Percentiles rank a stretch among this genome's conserved stretches.
These are phyloP conservation scores for Phytophthora capsici DNA, from an alignment of 352 stramenopile species.

Conservation along the genomic window DNA sequence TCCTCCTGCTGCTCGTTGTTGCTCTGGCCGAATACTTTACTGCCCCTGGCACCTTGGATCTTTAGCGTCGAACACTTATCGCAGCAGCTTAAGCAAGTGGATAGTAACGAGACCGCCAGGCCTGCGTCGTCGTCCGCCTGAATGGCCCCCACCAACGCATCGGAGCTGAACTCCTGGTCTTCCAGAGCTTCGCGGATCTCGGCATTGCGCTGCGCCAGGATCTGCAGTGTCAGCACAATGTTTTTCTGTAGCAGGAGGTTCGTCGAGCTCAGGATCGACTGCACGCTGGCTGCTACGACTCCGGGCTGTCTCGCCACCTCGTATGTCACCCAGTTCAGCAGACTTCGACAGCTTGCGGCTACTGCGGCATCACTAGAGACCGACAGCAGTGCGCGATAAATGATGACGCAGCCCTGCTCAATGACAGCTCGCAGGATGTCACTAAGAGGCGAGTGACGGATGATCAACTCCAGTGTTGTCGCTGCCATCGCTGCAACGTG, in stretches of 20 bases:
- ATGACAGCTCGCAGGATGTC: slow-evolving; percentile 49
- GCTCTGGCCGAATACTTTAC: slow-evolving; percentile 1
- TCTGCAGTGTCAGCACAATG: slow-evolving; percentile 46
- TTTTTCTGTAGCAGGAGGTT: slow-evolving; percentile 54
- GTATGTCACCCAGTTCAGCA: slow-evolving; percentile 37
- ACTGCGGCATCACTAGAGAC: slow-evolving; percentile 18
- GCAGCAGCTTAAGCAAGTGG: slow-evolving; percentile 25
- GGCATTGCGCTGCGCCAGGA: slow-evolving; percentile 39
- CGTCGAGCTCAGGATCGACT: slow-evolving; percentile 40
- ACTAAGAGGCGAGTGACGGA: slow-evolving; percentile 30
- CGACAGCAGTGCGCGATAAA: slow-evolving; percentile 30
- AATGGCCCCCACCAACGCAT: slow-evolving; percentile 34
- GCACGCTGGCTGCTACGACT: slow-evolving; percentile 31
- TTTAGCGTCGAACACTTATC: slow-evolving; percentile 53
- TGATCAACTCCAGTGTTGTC: slow-evolving; percentile 23
- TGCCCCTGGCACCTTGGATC: slow-evolving; percentile 28
- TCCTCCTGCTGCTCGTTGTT: slow-evolving; percentile 13
- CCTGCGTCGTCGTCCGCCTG: slow-evolving; percentile 19
- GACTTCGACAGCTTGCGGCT: slow-evolving; percentile 22
- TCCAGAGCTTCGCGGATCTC: slow-evolving; percentile 25
- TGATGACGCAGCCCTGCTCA: slow-evolving; percentile 56
- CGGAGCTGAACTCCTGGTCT: slow-evolving; percentile 27
- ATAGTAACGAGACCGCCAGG: slow-evolving; percentile 36
- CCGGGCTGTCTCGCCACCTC: slow-evolving; percentile 36
- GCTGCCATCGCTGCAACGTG: slow-evolving; percentile 29